Percentiles rank a stretch among this genome's conserved stretches.
Conservation (phyloP, 352 stramenopile genomes). For the Aphanomyces stellatus region DNA sequence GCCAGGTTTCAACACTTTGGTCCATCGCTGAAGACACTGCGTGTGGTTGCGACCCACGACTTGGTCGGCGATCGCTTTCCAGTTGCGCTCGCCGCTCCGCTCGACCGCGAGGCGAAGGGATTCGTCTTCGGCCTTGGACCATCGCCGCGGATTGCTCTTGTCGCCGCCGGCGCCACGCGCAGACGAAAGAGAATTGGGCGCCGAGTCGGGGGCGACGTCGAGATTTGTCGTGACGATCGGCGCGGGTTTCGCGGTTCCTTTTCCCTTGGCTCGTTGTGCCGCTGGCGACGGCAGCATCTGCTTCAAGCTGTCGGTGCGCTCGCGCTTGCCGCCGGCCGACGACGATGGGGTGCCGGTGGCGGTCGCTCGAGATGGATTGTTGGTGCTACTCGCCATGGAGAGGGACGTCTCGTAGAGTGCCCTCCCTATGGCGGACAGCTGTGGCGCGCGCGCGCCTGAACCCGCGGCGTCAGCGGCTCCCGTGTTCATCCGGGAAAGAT, state of each 20-base stretch:
- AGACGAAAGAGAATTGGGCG: slow-evolving; percentile 16
- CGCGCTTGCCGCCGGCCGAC: slow-evolving; percentile 37
- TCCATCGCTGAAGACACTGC: slow-evolving; percentile 90
- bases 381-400: slow-evolving; percentile 26
- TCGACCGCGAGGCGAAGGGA: slow-evolving; percentile 76
- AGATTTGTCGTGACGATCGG: slow-evolving; percentile 21
- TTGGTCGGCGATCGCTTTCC: slow-evolving; percentile 88
- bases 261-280: slow-evolving; percentile 49
- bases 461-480: not conserved
- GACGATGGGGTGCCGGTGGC: not conserved
- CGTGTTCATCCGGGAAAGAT: not conserved
- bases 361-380: slow-evolving; percentile 14
- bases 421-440: slow-evolving; percentile 67
- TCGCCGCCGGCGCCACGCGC: slow-evolving; percentile 74
- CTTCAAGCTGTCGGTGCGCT: slow-evolving; percentile 80
- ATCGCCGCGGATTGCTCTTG: slow-evolving; percentile 74
- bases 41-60: slow-evolving; percentile 88
- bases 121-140: slow-evolving; percentile 82
- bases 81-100: slow-evolving; percentile 78
- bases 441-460: slow-evolving; percentile 23
- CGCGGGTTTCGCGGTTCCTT: slow-evolving; percentile 6
- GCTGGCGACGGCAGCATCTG: slow-evolving; percentile 54
- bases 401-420: slow-evolving; percentile 68
- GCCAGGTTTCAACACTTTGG: slow-evolving; percentile 89
- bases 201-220: slow-evolving; percentile 7